A percentile compares a stretch with the other conserved stretches of the same genome.
These are phyloP conservation scores for Aegle marmelos DNA, from an alignment of 345 rosid genomes.

Conservation along the genomic window DNA sequence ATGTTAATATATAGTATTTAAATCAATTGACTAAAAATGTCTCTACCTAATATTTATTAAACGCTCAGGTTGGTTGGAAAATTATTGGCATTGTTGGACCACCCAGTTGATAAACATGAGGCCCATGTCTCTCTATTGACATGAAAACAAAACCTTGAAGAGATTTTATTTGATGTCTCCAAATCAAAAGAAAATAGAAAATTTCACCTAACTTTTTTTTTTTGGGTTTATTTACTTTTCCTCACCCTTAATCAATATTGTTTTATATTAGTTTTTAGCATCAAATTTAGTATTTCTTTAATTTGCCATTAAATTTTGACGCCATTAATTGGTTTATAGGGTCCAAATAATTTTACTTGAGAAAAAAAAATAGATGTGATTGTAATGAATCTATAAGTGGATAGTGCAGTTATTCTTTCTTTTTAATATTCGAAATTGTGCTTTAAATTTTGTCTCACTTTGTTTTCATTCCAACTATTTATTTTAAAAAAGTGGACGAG, in stretches of 20 bases:
- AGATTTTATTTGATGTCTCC: background rate
- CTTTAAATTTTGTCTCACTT: background rate
- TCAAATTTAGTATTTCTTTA: too few relatives aligned
- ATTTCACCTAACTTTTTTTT: background rate
- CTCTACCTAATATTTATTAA: background rate
- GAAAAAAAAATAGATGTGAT: background rate
- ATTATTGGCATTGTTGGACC: background rate
- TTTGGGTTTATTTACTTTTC: too few relatives aligned
- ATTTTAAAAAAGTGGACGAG: too few relatives aligned
- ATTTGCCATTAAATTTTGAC: too few relatives aligned
- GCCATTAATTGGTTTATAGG: background rate
- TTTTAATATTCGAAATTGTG: background rate
- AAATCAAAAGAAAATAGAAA: background rate
- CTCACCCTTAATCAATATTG: too few relatives aligned
- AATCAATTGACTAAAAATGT: background rate
- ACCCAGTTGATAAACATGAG: background rate
- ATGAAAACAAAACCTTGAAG: background rate
- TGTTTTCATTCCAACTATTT: background rate
- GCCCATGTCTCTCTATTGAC: background rate
- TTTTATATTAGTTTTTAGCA: too few relatives aligned
- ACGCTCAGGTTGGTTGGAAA: background rate
- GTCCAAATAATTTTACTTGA: background rate
- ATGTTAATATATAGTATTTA: background rate
- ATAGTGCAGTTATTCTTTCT: background rate
- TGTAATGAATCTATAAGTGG: background rate